Evolutionary conservation across 805 yeast species (phyloP).

Genomic region (Yamadazyma akitaensis): DNA sequence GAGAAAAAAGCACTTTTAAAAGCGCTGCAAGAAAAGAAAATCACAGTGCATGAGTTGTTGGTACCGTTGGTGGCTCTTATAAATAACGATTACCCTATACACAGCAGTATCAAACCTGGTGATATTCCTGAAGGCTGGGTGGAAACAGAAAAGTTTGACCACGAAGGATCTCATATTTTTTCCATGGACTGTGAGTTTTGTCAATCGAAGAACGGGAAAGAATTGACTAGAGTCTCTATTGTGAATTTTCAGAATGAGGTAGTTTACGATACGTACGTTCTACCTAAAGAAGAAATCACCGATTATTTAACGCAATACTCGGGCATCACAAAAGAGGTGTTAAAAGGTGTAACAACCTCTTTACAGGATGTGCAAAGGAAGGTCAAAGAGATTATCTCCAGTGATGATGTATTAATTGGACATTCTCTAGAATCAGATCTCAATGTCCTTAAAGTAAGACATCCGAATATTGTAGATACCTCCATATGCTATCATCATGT

Average conservation of each 20-base stretch:
- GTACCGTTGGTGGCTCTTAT: slow-evolving; percentile 48
- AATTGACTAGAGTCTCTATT: slow-evolving; percentile 73
- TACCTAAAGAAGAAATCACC: slow-evolving; percentile 68
- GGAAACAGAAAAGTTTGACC: slow-evolving; percentile 47
- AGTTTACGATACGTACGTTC: slow-evolving; percentile 69
- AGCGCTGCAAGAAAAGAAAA: slow-evolving; percentile 32
- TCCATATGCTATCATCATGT: slow-evolving; percentile 71
- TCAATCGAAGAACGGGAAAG: slow-evolving; percentile 55
- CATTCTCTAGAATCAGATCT: slow-evolving; percentile 89
- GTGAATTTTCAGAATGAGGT: slow-evolving; percentile 60
- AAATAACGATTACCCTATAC: slow-evolving; percentile 59
- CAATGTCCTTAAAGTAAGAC: slow-evolving; percentile 64
- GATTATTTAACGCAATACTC: slow-evolving; percentile 84
- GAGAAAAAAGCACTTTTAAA: slow-evolving; percentile 46
- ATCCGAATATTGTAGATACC: slow-evolving; percentile 78
- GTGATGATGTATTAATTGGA: slow-evolving; percentile 72
- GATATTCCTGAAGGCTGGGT: slow-evolving; percentile 12
- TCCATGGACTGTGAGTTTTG: slow-evolving; percentile 97
- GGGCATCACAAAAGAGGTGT: slow-evolving; percentile 75
- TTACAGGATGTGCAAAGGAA: slow-evolving; percentile 63
- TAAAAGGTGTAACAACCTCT: slow-evolving; percentile 61
- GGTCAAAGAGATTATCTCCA: slow-evolving; percentile 45
- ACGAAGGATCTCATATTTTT: slow-evolving; percentile 60
- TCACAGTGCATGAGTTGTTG: slow-evolving; percentile 51
- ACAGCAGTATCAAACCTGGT: slow-evolving; percentile 3